Evolutionary conservation across 192 early-diverging fungal genomes (phyloP).

Genomic region (Kickxella alabastrina): DNA sequence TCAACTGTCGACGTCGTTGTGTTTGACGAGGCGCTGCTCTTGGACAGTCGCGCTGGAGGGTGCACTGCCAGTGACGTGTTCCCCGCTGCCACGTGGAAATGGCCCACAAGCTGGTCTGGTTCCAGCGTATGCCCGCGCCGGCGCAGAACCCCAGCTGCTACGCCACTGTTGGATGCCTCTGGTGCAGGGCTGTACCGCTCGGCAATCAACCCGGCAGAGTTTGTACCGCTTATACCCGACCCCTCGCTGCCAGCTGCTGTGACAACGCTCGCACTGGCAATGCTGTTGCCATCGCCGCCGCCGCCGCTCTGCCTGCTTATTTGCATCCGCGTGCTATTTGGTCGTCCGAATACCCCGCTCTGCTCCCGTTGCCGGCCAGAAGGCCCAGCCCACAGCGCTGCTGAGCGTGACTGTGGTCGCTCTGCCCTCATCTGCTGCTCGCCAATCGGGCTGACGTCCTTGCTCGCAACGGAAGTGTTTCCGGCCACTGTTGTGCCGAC

Average conservation of each 20-base stretch:
- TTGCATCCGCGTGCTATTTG: constrained; percentile 10
- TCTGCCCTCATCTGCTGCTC: constrained; percentile 2
- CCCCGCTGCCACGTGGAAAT: constrained; percentile 28
- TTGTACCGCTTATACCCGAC: constrained; percentile 4
- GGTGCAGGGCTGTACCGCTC: constrained; percentile 12
- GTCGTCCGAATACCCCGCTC: constrained; percentile 31
- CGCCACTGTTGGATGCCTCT: constrained; percentile 1
- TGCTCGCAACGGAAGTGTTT: no score
- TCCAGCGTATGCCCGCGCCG: constrained; percentile 43
- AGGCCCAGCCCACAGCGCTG: constrained; percentile 40
- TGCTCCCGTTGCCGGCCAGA: constrained; percentile 24
- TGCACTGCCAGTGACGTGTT: constrained; percentile 15
- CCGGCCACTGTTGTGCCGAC: no score
- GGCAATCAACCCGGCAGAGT: constrained; percentile 27
- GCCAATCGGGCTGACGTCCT: background rate
- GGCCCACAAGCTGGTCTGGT: constrained; percentile 24
- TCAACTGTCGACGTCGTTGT: constrained; percentile 8
- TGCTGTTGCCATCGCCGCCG: constrained; percentile 1
- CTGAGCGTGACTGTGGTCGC: constrained; percentile 30
- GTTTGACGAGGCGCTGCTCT: constrained; percentile 5
- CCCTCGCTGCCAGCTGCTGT: background rate
- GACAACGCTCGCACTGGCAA: background rate
- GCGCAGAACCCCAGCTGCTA: background rate
- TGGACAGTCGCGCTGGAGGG: background rate
- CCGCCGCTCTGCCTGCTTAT: constrained; percentile 11